Evolutionary conservation across 2,329 filamentous ascomycete species (phyloP).

Genomic region (Beauveria medogensis): DNA sequence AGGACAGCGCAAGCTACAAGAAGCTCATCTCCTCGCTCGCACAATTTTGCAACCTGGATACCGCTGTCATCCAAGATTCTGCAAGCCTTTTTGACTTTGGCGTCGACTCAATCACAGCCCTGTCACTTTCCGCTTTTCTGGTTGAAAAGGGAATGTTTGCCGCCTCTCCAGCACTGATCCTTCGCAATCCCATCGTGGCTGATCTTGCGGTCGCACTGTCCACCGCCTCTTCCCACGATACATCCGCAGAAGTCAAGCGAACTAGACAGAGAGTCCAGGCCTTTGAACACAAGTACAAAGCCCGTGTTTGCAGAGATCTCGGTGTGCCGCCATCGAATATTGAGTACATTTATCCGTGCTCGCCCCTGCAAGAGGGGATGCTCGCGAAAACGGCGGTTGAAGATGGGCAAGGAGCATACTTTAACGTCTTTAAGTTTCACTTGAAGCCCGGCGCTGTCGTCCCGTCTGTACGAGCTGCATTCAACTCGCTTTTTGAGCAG

Average conservation of each 20-base stretch:
- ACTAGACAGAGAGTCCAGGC: conserved; percentile 55
- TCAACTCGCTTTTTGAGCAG: conserved; percentile 41
- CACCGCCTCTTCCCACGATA: conserved; percentile 1
- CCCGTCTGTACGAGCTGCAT: conserved; percentile 45
- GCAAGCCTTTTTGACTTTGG: conserved; percentile 80
- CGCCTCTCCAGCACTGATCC: conserved; percentile 57
- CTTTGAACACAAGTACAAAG: conserved; percentile 52
- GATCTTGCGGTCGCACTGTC: conserved; percentile 36
- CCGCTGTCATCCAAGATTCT: conserved; percentile 36
- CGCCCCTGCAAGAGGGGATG: conserved; percentile 79
- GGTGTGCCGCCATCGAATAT: conserved; percentile 44
- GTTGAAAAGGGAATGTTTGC: conserved; percentile 52
- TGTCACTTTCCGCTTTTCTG: conserved; percentile 58
- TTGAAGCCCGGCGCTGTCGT: conserved; percentile 40
- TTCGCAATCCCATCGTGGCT: conserved; percentile 50
- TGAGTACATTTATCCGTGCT: conserved; percentile 73
- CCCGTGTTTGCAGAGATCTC: conserved; percentile 44
- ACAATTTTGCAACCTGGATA: conserved; percentile 39
- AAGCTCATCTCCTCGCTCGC: conserved; percentile 47
- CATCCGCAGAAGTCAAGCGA: conserved; percentile 29
- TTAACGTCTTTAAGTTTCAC: conserved; percentile 62
- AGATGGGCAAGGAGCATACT: conserved; percentile 56
- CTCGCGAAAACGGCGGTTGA: conserved; percentile 58
- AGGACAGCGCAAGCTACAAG: conserved; percentile 27
- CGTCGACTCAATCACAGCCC: conserved; percentile 78